Evolutionary conservation across 192 early-diverging fungal genomes (phyloP).

Genomic region (Allomyces macrogynus): DNA sequence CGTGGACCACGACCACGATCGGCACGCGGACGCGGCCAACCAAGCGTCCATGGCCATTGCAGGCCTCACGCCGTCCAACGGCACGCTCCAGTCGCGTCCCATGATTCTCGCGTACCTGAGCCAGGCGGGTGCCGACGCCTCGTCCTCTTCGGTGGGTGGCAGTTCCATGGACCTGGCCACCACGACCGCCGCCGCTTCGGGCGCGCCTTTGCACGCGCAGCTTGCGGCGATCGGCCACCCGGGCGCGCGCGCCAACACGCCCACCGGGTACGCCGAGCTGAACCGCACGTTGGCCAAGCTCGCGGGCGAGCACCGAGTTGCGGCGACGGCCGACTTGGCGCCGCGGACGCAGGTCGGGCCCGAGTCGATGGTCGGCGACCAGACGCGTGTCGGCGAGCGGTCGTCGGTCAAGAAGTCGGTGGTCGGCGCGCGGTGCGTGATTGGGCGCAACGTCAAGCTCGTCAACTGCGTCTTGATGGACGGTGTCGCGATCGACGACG

Average conservation of each 20-base stretch:
- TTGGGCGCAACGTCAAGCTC: slow-evolving; percentile 93
- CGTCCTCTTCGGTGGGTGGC: not conserved
- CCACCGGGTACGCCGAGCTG: slow-evolving; percentile 65
- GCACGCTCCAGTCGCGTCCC: not conserved
- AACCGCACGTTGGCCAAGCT: slow-evolving; percentile 48
- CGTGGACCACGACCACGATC: no score
- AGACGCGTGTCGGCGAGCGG: slow-evolving; percentile 72
- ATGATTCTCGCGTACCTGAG: not conserved
- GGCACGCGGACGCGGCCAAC: not conserved
- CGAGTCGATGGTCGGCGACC: slow-evolving; percentile 80
- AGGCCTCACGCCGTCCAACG: not conserved
- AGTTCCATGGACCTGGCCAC: no score
- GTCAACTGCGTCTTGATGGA: slow-evolving; percentile 89
- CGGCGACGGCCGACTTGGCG: slow-evolving; percentile 44
- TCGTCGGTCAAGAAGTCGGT: slow-evolving; percentile 85
- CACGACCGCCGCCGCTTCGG: no score
- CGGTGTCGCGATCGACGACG: slow-evolving; percentile 77
- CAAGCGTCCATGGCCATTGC: not conserved
- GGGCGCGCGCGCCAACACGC: slow-evolving; percentile 63
- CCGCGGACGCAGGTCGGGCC: slow-evolving; percentile 55
- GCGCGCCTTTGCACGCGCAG: not conserved
- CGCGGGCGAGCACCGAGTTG: slow-evolving; percentile 30
- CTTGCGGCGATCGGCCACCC: slow-evolving; percentile 19
- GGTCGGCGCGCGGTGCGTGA: slow-evolving; percentile 79
- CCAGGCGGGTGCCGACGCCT: not conserved